Conservation (phyloP, 495 filamentous ascomycete genomes). For the Jackrogersella minutella region DNA sequence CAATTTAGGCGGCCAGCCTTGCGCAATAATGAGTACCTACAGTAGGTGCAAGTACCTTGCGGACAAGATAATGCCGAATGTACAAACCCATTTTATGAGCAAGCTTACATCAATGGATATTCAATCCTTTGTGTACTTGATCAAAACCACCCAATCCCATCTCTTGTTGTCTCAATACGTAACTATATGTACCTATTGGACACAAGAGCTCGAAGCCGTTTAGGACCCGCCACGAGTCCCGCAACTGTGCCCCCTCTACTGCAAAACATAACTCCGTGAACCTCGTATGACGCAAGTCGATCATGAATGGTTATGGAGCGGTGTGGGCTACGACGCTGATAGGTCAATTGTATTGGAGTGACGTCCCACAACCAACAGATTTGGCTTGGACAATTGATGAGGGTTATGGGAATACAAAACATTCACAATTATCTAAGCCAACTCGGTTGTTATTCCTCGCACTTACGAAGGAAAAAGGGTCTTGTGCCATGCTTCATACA, state of each 20-base stretch:
- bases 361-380: slow-evolving; percentile 24
- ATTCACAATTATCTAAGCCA: not conserved
- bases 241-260: too few species aligned
- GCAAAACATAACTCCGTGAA: slow-evolving; percentile 39
- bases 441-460: not conserved
- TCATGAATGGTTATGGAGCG: slow-evolving; percentile 25
- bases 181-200: slow-evolving; percentile 2
- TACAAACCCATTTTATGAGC: not conserved
- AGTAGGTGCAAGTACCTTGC: not conserved
- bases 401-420: slow-evolving; percentile 8
- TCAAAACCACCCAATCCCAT: not conserved
- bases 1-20: not conserved
- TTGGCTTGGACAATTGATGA: slow-evolving; percentile 9
- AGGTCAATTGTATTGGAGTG: slow-evolving; percentile 40
- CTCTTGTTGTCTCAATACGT: slow-evolving; percentile 19
- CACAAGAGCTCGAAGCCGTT: slow-evolving; percentile 11
- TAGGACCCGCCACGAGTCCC: slow-evolving; percentile 19
- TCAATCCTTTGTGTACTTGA: slow-evolving; percentile 5
- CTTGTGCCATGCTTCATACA: slow-evolving; percentile 17
- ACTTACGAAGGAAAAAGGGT: slow-evolving; percentile 19
- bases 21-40: slow-evolving; percentile 6
- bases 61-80: slow-evolving; percentile 11
- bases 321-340: slow-evolving; percentile 32
- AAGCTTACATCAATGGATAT: slow-evolving; percentile 15
- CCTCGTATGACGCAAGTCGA: slow-evolving; percentile 41